Evolutionary conservation across 805 yeast species (phyloP).

Genomic region (Candida insectalens): DNA sequence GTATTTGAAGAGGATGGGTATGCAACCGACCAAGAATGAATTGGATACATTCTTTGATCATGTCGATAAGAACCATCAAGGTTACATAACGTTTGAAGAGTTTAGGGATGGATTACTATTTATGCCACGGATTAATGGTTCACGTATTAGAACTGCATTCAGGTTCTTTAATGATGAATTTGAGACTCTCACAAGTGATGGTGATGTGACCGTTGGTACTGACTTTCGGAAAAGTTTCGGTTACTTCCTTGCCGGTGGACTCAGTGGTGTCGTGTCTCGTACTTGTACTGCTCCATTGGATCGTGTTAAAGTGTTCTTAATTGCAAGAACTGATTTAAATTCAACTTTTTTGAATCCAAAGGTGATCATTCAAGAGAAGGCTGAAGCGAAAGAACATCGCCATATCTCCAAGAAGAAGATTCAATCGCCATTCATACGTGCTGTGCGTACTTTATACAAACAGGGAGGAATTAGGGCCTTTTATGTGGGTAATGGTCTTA

Average conservation of each 20-base stretch:
- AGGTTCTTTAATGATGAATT: conserved; percentile 68
- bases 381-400: conserved; percentile 30
- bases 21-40: conserved; percentile 41
- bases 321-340: conserved; percentile 78
- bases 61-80: conserved; percentile 47
- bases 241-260: conserved; percentile 88
- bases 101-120: conserved; percentile 76
- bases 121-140: conserved; percentile 73
- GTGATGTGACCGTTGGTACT: conserved; percentile 78
- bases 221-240: conserved; percentile 81
- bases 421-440: conserved; percentile 69
- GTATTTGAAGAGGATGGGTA: conserved; percentile 50
- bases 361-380: conserved; percentile 23
- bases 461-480: conserved; percentile 86
- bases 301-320: conserved; percentile 84
- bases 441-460: conserved; percentile 69
- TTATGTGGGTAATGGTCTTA: conserved; percentile 92
- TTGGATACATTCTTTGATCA: conserved; percentile 46
- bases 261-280: conserved; percentile 92
- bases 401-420: conserved; percentile 35
- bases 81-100: conserved; percentile 72
- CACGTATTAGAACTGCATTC: conserved; percentile 74
- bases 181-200: conserved; percentile 77
- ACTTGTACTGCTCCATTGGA: conserved; percentile 97
- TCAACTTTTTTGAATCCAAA: conserved; percentile 59